Percentiles rank a stretch among this genome's conserved stretches.
Conservation (phyloP, 768 basidiomycete genomes). For the Leccinum disarticulatum region DNA sequence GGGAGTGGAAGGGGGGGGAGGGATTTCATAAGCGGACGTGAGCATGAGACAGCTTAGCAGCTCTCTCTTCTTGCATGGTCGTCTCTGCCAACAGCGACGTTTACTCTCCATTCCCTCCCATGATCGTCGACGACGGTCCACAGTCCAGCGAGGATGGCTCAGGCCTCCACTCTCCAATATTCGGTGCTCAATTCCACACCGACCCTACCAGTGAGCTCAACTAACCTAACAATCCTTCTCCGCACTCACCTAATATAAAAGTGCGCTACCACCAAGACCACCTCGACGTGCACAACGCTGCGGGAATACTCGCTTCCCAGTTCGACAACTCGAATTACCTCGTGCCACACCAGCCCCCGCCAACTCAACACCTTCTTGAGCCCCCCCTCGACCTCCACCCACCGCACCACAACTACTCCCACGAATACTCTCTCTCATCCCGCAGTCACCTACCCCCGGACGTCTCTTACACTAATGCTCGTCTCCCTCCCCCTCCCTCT, state of each 20-base stretch:
- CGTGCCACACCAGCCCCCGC: slow-evolving; percentile 15
- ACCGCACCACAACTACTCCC: slow-evolving; percentile 36
- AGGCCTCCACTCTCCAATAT: slow-evolving; percentile 71
- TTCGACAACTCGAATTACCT: slow-evolving; percentile 46
- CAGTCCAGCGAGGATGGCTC: slow-evolving; percentile 78
- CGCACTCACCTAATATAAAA: slow-evolving; percentile 57
- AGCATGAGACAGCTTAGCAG: slow-evolving; percentile 36
- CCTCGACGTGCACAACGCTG: slow-evolving; percentile 47
- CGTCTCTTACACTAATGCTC: slow-evolving; percentile 41
- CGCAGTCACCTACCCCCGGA: slow-evolving; percentile 50
- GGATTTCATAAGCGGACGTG: slow-evolving; percentile 43
- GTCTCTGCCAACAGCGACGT: slow-evolving; percentile 53
- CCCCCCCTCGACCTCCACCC: slow-evolving; percentile 43
- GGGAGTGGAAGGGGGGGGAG: slow-evolving; percentile 19
- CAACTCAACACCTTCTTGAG: slow-evolving; percentile 45
- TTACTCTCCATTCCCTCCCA: slow-evolving; percentile 55
- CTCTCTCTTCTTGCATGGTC: slow-evolving; percentile 49
- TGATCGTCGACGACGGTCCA: slow-evolving; percentile 60
- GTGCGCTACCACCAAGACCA: slow-evolving; percentile 61
- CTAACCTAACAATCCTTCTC: slow-evolving; percentile 50
- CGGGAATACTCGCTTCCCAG: slow-evolving; percentile 48
- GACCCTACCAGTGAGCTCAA: slow-evolving; percentile 43
- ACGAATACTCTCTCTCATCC: slow-evolving; percentile 42
- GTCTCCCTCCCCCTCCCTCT: slow-evolving; percentile 38
- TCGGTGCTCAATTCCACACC: slow-evolving; percentile 47